phyloP scores from a whole-genome alignment of 208 protist species.

The Herpetomonas samuelpessoai region DNA sequence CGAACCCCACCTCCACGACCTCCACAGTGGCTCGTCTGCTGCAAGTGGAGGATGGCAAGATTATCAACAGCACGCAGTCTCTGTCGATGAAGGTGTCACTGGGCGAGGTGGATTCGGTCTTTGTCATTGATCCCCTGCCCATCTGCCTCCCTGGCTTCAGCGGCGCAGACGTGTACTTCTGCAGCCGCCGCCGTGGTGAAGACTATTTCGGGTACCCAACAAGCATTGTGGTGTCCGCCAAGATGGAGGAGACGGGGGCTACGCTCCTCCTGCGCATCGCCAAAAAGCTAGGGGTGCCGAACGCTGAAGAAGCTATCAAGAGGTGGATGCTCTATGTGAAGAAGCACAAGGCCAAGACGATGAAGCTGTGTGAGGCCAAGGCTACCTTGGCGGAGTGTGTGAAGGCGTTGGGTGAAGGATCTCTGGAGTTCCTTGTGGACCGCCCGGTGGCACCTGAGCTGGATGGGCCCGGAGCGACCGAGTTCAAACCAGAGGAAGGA shows the following conservation, averaged over 20 bases:
- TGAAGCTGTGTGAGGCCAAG: slow-evolving; percentile 35
- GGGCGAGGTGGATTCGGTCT: not conserved
- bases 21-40: not conserved
- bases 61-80: not conserved
- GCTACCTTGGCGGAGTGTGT: slow-evolving; percentile 42
- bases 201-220: slow-evolving; percentile 70
- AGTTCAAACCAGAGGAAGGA: slow-evolving; percentile 17
- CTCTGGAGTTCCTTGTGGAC: slow-evolving; percentile 55
- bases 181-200: slow-evolving; percentile 49
- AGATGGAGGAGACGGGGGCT: slow-evolving; percentile 41
- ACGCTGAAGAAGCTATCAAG: slow-evolving; percentile 23
- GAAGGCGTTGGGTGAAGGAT: slow-evolving; percentile 33
- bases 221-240: slow-evolving; percentile 36
- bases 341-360: slow-evolving; percentile 26
- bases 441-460: slow-evolving; percentile 37
- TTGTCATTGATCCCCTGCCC: slow-evolving; percentile 26
- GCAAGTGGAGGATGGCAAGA: not conserved
- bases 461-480: slow-evolving; percentile 28
- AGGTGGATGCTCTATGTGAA: slow-evolving; percentile 49
- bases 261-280: slow-evolving; percentile 44
- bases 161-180: slow-evolving; percentile 60
- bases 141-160: slow-evolving; percentile 18
- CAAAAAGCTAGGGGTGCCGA: slow-evolving; percentile 44
- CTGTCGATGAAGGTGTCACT: not conserved
- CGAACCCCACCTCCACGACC: not conserved